These are phyloP conservation scores for Aspergillus mulundensis DNA, from an alignment of 495 filamentous ascomycete species.

Conservation along the genomic window DNA sequence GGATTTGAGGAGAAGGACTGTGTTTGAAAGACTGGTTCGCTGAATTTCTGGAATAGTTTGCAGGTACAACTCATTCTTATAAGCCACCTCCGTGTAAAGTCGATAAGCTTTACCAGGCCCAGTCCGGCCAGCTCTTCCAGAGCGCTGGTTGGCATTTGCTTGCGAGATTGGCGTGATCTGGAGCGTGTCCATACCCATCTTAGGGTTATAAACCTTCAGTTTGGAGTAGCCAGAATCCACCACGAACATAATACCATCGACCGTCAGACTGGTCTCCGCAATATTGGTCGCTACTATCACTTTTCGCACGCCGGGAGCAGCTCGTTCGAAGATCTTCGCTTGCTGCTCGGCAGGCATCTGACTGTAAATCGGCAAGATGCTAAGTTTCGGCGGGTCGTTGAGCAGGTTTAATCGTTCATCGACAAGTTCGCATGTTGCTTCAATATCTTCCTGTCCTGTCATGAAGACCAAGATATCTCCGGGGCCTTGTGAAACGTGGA, in stretches of 20 bases:
- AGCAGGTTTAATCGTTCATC: conserved; percentile 85
- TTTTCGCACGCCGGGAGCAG: conserved; percentile 85
- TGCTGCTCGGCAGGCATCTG: conserved; percentile 99
- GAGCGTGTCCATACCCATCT: conserved; percentile 98
- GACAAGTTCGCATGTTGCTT: conserved; percentile 89
- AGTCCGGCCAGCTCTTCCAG: conserved; percentile 90
- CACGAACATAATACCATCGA: conserved; percentile 99
- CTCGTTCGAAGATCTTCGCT: conserved; percentile 94
- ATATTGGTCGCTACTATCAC: conserved; percentile 99
- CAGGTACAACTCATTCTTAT: conserved; percentile 94
- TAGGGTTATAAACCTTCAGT: conserved; percentile 96
- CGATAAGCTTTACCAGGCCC: conserved; percentile 95
- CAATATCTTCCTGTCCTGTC: conserved; percentile 99
- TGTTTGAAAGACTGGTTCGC: conserved; percentile 91
- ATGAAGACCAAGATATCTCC: conserved; percentile 99
- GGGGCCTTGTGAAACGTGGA: conserved; percentile 85
- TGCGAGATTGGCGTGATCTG: conserved; percentile 98
- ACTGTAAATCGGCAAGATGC: conserved; percentile 96
- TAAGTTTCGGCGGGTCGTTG: conserved; percentile 92
- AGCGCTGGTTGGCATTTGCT: conserved; percentile 89
- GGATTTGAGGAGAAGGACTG: conserved; percentile 89
- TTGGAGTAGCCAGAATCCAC: conserved; percentile 96
- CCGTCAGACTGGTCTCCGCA: conserved; percentile 95
- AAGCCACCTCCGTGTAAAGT: conserved; percentile 90
- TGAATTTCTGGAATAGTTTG: conserved; percentile 99